Evolutionary conservation across 2,329 filamentous ascomycete species (phyloP).

Genomic region (Botrytis cinerea): DNA sequence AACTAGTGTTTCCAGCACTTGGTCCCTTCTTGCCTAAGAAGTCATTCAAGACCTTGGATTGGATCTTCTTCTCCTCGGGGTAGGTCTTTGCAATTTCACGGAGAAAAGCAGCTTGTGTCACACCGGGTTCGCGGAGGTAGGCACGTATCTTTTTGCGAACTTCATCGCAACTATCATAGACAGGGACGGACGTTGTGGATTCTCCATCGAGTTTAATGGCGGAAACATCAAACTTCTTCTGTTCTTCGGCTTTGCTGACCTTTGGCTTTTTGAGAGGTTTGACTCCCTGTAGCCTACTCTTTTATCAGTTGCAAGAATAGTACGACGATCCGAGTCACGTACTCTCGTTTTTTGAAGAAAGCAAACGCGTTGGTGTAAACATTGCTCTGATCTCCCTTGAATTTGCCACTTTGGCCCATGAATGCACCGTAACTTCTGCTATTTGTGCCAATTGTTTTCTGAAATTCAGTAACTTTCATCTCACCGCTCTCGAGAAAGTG

Average conservation of each 20-base stretch:
- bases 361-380: constrained; percentile 44
- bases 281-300: constrained; percentile 45
- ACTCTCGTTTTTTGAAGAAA: constrained; percentile 55
- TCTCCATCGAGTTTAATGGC: constrained; percentile 51
- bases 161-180: constrained; percentile 61
- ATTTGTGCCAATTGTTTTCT: constrained; percentile 44
- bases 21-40: constrained; percentile 55
- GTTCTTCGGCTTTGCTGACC: constrained; percentile 39
- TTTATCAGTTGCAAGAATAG: background rate
- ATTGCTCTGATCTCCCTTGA: constrained; percentile 43
- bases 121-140: constrained; percentile 48
- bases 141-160: constrained; percentile 58
- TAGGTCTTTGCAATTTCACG: constrained; percentile 51
- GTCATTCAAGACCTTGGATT: constrained; percentile 48
- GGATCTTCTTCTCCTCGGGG: constrained; percentile 44
- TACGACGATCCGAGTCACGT: background rate
- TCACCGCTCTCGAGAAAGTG: constrained; percentile 46
- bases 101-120: constrained; percentile 55
- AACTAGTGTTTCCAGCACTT: constrained; percentile 50
- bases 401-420: constrained; percentile 50
- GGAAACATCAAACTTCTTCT: constrained; percentile 45
- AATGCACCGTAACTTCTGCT: constrained; percentile 48
- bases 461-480: constrained; percentile 50
- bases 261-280: constrained; percentile 42
- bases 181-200: constrained; percentile 47